Evolutionary conservation across 2,329 filamentous ascomycete genomes (phyloP).

Genomic region (Cercospora beticola): DNA sequence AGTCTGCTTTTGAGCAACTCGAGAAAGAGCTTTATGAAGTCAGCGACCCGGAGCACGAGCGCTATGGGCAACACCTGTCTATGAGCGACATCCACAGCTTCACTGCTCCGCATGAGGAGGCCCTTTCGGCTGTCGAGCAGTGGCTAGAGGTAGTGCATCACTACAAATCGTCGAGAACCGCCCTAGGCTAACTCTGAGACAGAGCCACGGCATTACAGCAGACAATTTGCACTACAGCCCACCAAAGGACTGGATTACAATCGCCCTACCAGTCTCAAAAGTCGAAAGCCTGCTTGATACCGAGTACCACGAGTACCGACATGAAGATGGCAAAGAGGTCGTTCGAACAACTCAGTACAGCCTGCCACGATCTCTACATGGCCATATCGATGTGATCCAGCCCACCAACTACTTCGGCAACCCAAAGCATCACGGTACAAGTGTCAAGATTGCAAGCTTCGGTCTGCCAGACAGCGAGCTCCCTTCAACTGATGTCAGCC

Average conservation of each 20-base stretch:
- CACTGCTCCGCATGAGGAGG: slow-evolving; percentile 55
- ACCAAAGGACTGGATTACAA: slow-evolving; percentile 59
- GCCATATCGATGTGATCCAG: slow-evolving; percentile 59
- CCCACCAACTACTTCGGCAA: slow-evolving; percentile 50
- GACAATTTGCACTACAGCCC: slow-evolving; percentile 22
- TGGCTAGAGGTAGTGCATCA: slow-evolving; percentile 50
- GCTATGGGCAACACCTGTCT: slow-evolving; percentile 58
- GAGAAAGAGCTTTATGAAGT: slow-evolving; percentile 61
- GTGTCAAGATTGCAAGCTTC: slow-evolving; percentile 19
- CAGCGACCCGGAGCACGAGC: slow-evolving; percentile 59
- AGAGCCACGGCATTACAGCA: slow-evolving; percentile 45
- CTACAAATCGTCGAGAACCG: slow-evolving; percentile 16
- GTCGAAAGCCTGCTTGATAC: slow-evolving; percentile 58
- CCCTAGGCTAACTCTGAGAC: slow-evolving; percentile 47
- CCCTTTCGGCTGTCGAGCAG: slow-evolving; percentile 50
- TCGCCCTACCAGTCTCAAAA: slow-evolving; percentile 42
- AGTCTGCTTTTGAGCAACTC: slow-evolving; percentile 39
- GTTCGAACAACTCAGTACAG: slow-evolving; percentile 62
- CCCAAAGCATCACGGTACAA: slow-evolving; percentile 12
- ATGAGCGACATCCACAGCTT: slow-evolving; percentile 57
- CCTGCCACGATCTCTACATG: slow-evolving; percentile 56
- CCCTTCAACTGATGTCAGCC: background rate
- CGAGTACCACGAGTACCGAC: slow-evolving; percentile 56
- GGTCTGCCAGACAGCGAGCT: slow-evolving; percentile 3
- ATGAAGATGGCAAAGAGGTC: slow-evolving; percentile 44